Evolutionary conservation across 805 yeast genomes (phyloP).

Genomic region (Sugiyamaella qingdaonensis): DNA sequence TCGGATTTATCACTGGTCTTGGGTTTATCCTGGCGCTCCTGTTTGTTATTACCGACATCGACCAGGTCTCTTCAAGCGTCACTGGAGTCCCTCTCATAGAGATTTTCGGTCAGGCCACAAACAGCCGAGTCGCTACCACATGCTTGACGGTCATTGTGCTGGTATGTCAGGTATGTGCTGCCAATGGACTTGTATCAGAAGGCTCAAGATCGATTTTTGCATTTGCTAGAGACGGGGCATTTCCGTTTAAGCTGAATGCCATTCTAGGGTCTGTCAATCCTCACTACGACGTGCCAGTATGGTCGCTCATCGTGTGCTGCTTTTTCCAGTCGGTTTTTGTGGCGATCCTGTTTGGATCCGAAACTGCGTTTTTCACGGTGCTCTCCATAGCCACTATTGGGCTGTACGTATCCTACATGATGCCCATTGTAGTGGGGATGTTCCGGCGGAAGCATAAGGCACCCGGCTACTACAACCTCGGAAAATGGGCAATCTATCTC

Average conservation of each 20-base stretch:
- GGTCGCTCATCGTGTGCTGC: constrained; percentile 63
- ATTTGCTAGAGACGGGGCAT: constrained; percentile 77
- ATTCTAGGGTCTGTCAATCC: constrained; percentile 60
- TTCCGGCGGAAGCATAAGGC: constrained; percentile 18
- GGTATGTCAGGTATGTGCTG: constrained; percentile 53
- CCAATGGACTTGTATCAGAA: constrained; percentile 68
- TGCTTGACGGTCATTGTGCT: constrained; percentile 58
- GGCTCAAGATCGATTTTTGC: constrained; percentile 80
- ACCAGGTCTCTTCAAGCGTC: constrained; percentile 54
- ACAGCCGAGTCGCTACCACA: constrained; percentile 45
- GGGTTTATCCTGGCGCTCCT: constrained; percentile 67
- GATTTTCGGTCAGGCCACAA: constrained; percentile 44
- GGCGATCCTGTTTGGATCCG: constrained; percentile 51
- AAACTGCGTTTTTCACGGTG: constrained; percentile 16
- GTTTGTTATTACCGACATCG: constrained; percentile 63
- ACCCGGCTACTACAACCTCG: constrained; percentile 22
- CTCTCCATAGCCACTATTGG: constrained; percentile 77
- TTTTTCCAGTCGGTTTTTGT: constrained; percentile 70
- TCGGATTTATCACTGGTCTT: constrained; percentile 63
- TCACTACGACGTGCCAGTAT: constrained; percentile 57
- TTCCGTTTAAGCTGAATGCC: constrained; percentile 56
- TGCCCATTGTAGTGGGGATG: constrained; percentile 48
- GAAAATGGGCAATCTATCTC: constrained; percentile 18
- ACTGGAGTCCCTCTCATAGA: constrained; percentile 26
- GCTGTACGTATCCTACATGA: constrained; percentile 66